These are phyloP conservation scores for Acacia concinna DNA, from an alignment of 331 rosid genomes.

Conservation along the genomic window DNA sequence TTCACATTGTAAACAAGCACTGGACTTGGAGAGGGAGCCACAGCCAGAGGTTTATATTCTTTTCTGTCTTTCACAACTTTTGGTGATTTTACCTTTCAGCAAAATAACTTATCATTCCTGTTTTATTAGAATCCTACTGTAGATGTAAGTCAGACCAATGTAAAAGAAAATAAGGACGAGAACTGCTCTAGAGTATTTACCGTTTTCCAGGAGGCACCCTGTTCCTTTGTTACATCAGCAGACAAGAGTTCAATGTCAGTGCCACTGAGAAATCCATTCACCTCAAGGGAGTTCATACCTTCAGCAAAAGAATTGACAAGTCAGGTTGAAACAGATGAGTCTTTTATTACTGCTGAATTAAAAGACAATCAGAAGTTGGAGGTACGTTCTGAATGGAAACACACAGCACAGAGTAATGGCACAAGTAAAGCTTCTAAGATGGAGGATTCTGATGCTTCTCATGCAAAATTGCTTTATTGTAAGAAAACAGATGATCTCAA, in stretches of 20 bases:
- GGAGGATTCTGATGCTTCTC: conserved; percentile 46
- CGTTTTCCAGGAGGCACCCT: conserved; percentile 55
- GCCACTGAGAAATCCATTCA: conserved; percentile 43
- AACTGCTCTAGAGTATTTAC: conserved; percentile 53
- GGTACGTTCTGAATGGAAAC: conserved; percentile 47
- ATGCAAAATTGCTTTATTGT: conserved; percentile 44
- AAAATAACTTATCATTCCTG: conserved; percentile 27
- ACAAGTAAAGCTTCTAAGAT: conserved; percentile 45
- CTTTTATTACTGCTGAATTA: conserved; percentile 48
- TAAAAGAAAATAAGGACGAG: conserved; percentile 53
- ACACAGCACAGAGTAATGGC: conserved; percentile 47
- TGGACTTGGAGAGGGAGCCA: conserved; percentile 74
- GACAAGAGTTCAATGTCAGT: conserved; percentile 46
- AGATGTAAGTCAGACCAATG: conserved; percentile 50
- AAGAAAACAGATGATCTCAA: conserved; percentile 57
- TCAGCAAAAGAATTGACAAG: conserved; percentile 50
- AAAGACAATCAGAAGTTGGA: conserved; percentile 49
- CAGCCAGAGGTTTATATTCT: conserved; percentile 59
- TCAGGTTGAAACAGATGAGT: conserved; percentile 50
- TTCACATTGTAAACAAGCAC: conserved; percentile 49
- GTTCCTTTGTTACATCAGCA: conserved; percentile 62
- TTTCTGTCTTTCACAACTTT: conserved; percentile 11
- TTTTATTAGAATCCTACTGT: conserved; percentile 49
- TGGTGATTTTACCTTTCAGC: conserved; percentile 18
- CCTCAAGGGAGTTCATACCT: conserved; percentile 64